These are phyloP conservation scores for Eimeria tenella DNA, from an alignment of 169 alveolate genomes.

Conservation along the genomic window DNA sequence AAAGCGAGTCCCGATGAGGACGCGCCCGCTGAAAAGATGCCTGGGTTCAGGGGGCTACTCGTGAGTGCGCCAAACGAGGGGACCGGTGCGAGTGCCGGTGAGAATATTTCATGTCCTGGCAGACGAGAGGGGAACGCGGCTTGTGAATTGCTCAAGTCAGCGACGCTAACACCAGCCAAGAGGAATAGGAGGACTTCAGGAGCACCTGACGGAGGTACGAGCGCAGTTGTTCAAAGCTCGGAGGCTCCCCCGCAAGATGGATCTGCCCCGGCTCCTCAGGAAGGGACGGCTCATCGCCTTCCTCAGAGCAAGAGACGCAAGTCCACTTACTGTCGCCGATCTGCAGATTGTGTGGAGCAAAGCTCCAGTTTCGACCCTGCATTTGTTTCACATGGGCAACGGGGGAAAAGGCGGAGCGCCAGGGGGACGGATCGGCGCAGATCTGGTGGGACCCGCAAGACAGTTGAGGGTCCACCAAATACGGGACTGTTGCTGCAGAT, in stretches of 20 bases:
- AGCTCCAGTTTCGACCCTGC: slow-evolving; percentile 22
- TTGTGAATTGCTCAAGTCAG: slow-evolving; percentile 1
- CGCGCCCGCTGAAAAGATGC: slow-evolving; percentile 53
- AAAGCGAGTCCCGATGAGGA: slow-evolving; percentile 52
- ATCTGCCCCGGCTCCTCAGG: slow-evolving; percentile 50
- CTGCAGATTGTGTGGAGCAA: slow-evolving; percentile 51
- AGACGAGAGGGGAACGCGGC: slow-evolving; percentile 54
- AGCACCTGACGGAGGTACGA: slow-evolving; percentile 37
- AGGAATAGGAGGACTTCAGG: slow-evolving; percentile 76
- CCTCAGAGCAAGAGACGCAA: slow-evolving; percentile 61
- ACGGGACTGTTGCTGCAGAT: slow-evolving; percentile 68
- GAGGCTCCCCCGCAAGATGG: slow-evolving; percentile 69
- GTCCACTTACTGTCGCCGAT: slow-evolving; percentile 64
- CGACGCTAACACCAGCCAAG: slow-evolving; percentile 77
- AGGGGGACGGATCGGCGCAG: slow-evolving; percentile 65
- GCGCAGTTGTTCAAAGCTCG: slow-evolving; percentile 24
- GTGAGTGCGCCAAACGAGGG: slow-evolving; percentile 50
- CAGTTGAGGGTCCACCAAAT: slow-evolving; percentile 48
- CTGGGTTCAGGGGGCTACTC: slow-evolving; percentile 75
- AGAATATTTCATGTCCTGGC: slow-evolving; percentile 11
- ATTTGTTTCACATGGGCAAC: slow-evolving; percentile 53
- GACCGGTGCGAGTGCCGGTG: slow-evolving; percentile 39
- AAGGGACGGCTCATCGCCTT: slow-evolving; percentile 28
- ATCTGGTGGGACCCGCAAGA: slow-evolving; percentile 47
- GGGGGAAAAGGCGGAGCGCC: slow-evolving; percentile 62